Evolutionary conservation across 495 filamentous ascomycete genomes (phyloP).

Genomic region (Podospora anserina): DNA sequence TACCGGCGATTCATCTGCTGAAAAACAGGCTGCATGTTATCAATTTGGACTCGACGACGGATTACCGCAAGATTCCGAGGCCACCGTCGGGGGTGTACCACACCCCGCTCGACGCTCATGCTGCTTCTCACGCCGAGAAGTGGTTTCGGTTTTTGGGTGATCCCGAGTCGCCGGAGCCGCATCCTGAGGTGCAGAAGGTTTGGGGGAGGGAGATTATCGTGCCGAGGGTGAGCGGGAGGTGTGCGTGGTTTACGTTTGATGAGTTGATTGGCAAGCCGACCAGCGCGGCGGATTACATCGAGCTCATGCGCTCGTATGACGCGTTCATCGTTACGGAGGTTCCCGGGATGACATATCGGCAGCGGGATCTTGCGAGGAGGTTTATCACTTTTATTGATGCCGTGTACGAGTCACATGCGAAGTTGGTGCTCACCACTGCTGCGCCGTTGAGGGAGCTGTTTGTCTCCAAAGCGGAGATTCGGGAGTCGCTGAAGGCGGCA

Average conservation of each 20-base stretch:
- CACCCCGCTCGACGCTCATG: constrained; percentile 70
- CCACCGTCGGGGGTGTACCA: constrained; percentile 93
- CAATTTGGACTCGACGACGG: constrained; percentile 90
- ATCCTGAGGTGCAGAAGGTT: constrained; percentile 72
- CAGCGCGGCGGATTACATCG: constrained; percentile 90
- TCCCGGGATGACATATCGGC: constrained; percentile 80
- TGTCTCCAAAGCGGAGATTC: constrained; percentile 74
- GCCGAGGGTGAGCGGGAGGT: constrained; percentile 79
- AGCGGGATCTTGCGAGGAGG: constrained; percentile 83
- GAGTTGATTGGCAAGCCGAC: constrained; percentile 85
- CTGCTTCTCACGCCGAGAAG: constrained; percentile 76
- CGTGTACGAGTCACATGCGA: constrained; percentile 83
- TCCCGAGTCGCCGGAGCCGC: constrained; percentile 70
- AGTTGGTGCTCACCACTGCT: constrained; percentile 86
- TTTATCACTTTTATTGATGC: constrained; percentile 99
- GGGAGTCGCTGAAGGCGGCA: constrained; percentile 44
- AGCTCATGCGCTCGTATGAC: constrained; percentile 85
- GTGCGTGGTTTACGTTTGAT: constrained; percentile 84
- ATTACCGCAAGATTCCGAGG: constrained; percentile 94
- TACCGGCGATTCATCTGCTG: constrained; percentile 91
- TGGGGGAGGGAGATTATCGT: constrained; percentile 92
- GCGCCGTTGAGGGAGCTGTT: constrained; percentile 84
- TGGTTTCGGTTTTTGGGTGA: constrained; percentile 96
- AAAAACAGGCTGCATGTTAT: constrained; percentile 79
- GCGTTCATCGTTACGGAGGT: constrained; percentile 89